Conservation (phyloP, 495 filamentous ascomycete genomes). For the Venustampulla echinocandica region DNA sequence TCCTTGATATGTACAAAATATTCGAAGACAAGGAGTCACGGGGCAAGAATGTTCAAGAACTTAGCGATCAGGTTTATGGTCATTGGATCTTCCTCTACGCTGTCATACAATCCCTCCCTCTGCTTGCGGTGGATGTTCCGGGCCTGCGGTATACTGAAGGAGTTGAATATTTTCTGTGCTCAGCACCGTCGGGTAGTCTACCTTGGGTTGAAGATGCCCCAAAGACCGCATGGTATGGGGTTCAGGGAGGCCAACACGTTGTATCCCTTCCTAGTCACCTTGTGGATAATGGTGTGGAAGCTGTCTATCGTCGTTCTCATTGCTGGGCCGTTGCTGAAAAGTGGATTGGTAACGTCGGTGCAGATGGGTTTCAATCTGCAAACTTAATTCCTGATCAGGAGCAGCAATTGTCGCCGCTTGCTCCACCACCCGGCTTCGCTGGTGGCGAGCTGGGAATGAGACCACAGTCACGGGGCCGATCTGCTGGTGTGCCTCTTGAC, state of each 20-base stretch:
- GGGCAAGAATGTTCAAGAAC: conserved; percentile 61
- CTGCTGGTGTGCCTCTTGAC: too few species aligned
- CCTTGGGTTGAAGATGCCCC: conserved; percentile 77
- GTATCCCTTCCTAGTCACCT: conserved; percentile 74
- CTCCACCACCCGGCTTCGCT: conserved; percentile 18
- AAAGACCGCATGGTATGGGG: conserved; percentile 71
- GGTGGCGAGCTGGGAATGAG: conserved; percentile 14
- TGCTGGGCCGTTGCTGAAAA: conserved; percentile 80
- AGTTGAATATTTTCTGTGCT: conserved; percentile 95
- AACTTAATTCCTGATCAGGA: background rate
- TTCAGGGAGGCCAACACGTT: conserved; percentile 58
- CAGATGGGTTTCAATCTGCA: background rate
- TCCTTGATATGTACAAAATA: conserved; percentile 70
- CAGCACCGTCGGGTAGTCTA: conserved; percentile 69
- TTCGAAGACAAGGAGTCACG: conserved; percentile 72
- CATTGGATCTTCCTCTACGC: conserved; percentile 95
- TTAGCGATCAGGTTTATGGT: conserved; percentile 69
- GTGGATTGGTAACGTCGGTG: conserved; percentile 38
- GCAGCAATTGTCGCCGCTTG: conserved; percentile 10
- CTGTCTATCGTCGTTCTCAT: conserved; percentile 81
- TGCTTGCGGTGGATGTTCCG: conserved; percentile 82
- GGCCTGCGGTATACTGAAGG: conserved; percentile 66
- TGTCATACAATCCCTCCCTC: conserved; percentile 79
- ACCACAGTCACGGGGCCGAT: conserved; percentile 6
- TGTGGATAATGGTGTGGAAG: conserved; percentile 82